phyloP scores from a whole-genome alignment of 1,284 basidiomycete species.

The Fomitopsis palustris region DNA sequence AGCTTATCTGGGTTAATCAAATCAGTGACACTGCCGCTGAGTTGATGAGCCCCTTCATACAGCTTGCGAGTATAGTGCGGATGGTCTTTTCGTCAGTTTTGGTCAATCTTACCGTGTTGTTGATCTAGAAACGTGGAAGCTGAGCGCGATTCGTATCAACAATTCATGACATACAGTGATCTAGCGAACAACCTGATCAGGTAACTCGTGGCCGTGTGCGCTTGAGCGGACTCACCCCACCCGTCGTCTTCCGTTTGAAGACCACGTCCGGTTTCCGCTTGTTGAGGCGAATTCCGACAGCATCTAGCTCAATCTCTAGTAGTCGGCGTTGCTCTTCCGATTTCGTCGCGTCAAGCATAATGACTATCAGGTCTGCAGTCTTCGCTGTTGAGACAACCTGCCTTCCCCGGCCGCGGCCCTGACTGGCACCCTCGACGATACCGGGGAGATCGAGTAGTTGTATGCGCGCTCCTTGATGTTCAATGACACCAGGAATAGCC shows the following conservation, averaged over 20 bases:
- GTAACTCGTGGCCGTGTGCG: no score
- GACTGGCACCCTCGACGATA: constrained; percentile 95
- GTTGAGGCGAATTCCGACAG: constrained; percentile 95
- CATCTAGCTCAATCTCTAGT: constrained; percentile 91
- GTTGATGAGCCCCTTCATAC: constrained; percentile 44
- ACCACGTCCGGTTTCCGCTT: constrained; percentile 85
- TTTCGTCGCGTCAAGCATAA: constrained; percentile 97
- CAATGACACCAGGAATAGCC: constrained; percentile 93
- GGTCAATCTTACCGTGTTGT: constrained; percentile 88
- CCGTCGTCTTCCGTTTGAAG: constrained; percentile 84
- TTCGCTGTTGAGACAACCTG: constrained; percentile 96
- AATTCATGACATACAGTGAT: constrained; percentile 42
- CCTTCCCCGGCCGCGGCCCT: constrained; percentile 90
- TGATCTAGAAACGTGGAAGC: constrained; percentile 52
- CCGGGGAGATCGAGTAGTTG: constrained; percentile 96
- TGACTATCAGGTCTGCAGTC: constrained; percentile 92
- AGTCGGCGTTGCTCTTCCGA: constrained; percentile 88
- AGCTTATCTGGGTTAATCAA: constrained; percentile 55
- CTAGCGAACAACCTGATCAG: constrained; percentile 25
- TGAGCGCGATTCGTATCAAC: neutral
- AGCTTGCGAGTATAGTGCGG: constrained; percentile 84
- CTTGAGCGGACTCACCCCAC: constrained; percentile 73
- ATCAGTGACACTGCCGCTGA: constrained; percentile 2
- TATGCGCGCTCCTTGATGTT: constrained; percentile 90
- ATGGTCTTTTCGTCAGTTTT: constrained; percentile 96